Conservation (phyloP, 2,329 filamentous ascomycete genomes). For the Colletotrichum sp. region DNA sequence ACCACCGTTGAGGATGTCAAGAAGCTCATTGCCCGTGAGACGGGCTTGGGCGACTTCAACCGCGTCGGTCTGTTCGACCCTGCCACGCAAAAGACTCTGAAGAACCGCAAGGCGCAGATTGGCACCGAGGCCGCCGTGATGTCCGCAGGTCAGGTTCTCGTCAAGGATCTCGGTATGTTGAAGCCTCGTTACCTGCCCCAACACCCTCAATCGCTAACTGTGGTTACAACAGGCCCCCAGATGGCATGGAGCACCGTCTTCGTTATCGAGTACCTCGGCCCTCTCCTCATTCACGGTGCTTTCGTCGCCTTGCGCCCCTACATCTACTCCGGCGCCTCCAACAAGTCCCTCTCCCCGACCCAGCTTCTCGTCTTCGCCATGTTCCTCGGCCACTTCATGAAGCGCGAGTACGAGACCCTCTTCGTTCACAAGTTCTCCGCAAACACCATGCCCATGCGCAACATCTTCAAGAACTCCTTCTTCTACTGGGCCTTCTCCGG, state of each 20-base stretch:
- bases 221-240: slow-evolving; percentile 70
- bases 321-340: slow-evolving; percentile 48
- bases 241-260: slow-evolving; percentile 94
- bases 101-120: slow-evolving; percentile 63
- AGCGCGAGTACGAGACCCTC: slow-evolving; percentile 93
- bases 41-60: slow-evolving; percentile 61
- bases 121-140: slow-evolving; percentile 53
- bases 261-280: slow-evolving; percentile 92
- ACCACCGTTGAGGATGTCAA: slow-evolving; percentile 68
- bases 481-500: slow-evolving; percentile 94
- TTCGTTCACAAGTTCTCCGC: slow-evolving; percentile 95
- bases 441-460: slow-evolving; percentile 88
- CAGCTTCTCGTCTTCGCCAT: slow-evolving; percentile 79
- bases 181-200: background rate
- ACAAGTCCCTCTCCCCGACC: slow-evolving; percentile 61
- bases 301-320: slow-evolving; percentile 75
- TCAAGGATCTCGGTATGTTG: slow-evolving; percentile 87
- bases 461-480: slow-evolving; percentile 93
- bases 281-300: slow-evolving; percentile 83
- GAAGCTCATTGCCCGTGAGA: slow-evolving; percentile 55
- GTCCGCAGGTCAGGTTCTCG: slow-evolving; percentile 67
- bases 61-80: slow-evolving; percentile 68
- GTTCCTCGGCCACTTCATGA: slow-evolving; percentile 84
- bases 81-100: slow-evolving; percentile 65
- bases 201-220: background rate